Conservation (phyloP, 1,284 basidiomycete species). For the Moesziomyces globuligerus region DNA sequence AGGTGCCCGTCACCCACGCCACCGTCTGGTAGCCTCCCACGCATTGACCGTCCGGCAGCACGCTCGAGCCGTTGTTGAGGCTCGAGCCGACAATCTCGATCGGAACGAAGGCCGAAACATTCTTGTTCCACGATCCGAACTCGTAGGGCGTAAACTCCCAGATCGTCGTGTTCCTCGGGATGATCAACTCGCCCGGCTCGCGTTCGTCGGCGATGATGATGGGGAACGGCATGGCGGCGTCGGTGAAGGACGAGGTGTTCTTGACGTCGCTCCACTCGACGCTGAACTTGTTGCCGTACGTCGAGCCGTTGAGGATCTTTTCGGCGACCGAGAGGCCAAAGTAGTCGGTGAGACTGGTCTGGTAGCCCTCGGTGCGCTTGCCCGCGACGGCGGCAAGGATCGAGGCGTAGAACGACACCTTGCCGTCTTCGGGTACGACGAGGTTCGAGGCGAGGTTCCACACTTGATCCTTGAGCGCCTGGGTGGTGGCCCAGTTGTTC, state of each 20-base stretch:
- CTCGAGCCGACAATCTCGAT: conserved; percentile 61
- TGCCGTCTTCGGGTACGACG: conserved; percentile 68
- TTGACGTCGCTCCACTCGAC: conserved; percentile 57
- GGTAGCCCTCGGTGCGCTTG: conserved; percentile 50
- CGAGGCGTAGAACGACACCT: conserved; percentile 68
- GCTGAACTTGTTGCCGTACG: conserved; percentile 54
- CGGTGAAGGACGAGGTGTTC: conserved; percentile 52
- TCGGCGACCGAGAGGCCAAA: conserved; percentile 62
- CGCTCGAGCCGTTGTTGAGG: conserved; percentile 49
- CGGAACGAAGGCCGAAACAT: conserved; percentile 59
- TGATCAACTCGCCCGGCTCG: conserved; percentile 68
- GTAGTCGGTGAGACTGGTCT: conserved; percentile 60
- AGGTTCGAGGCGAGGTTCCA: conserved; percentile 70
- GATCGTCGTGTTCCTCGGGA: conserved; percentile 68
- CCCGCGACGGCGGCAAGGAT: conserved; percentile 53
- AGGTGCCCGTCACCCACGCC: conserved; percentile 58
- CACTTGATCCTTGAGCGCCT: conserved; percentile 51
- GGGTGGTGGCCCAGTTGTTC: conserved; percentile 62
- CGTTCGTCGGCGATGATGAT: conserved; percentile 71
- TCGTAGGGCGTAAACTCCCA: conserved; percentile 71
- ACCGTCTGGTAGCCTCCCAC: conserved; percentile 60
- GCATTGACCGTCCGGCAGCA: conserved; percentile 35
- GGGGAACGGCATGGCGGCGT: conserved; percentile 62
- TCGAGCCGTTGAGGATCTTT: conserved; percentile 58
- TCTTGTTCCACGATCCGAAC: conserved; percentile 70